These are phyloP conservation scores for Pseudogymnoascus pannorum DNA, from an alignment of 2,329 filamentous ascomycete genomes.

Conservation along the genomic window DNA sequence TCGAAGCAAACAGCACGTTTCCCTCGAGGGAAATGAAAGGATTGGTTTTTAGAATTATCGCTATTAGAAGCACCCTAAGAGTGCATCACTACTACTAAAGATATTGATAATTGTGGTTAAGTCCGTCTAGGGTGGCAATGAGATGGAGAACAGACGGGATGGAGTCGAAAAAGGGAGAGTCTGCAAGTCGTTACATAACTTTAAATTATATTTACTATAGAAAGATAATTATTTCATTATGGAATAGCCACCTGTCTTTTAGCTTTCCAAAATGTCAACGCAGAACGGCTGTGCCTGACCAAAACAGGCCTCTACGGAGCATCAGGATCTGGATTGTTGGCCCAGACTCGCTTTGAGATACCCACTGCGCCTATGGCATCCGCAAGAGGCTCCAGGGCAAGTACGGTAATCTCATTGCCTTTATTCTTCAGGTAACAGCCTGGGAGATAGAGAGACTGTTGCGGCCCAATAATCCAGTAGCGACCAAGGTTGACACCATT, in stretches of 20 bases:
- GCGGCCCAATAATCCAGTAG: constrained; percentile 41
- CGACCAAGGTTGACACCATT: constrained; percentile 40
- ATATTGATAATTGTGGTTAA: no score
- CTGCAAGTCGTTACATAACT: no score
- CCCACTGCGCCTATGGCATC: constrained; percentile 17
- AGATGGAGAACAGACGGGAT: no score
- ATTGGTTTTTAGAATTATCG: no score
- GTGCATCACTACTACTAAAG: no score
- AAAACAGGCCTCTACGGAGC: background rate
- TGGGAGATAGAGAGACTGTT: constrained; percentile 41
- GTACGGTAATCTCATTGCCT: constrained; percentile 35
- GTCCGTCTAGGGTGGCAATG: no score
- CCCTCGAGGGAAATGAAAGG: no score
- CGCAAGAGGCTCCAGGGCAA: constrained; percentile 37
- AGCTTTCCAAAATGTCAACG: background rate
- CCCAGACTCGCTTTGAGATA: constrained; percentile 25
- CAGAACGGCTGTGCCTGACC: background rate
- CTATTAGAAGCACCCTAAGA: no score
- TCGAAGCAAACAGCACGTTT: background rate
- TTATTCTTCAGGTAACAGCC: constrained; percentile 31
- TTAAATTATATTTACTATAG: no score
- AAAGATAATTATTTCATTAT: no score
- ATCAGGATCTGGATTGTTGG: constrained; percentile 29
- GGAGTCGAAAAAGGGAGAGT: no score
- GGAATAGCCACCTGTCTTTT: background rate